These are phyloP conservation scores for Pythium apleroticum DNA, from an alignment of 352 stramenopile species.

Conservation along the genomic window DNA sequence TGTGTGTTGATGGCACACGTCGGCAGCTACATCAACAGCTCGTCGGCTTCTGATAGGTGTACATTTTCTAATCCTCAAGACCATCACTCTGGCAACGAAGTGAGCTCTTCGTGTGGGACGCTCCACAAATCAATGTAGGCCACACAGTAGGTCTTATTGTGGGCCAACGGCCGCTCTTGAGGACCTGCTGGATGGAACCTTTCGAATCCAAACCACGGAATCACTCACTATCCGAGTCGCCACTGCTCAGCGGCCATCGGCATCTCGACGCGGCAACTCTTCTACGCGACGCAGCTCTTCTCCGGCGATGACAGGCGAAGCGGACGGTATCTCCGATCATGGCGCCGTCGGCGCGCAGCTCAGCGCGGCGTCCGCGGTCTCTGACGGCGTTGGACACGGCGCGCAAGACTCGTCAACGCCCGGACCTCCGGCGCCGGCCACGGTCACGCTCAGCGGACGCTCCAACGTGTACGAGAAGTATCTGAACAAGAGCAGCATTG, in stretches of 20 bases:
- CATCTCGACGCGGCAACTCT: not conserved
- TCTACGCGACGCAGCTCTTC: not conserved
- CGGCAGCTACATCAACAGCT: not conserved
- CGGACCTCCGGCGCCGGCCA: not conserved
- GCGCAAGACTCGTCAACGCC: not conserved
- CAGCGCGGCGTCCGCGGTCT: slow-evolving; percentile 3
- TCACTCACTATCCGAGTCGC: no score
- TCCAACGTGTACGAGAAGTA: slow-evolving; percentile 22
- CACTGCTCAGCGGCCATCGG: no score
- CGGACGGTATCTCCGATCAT: not conserved
- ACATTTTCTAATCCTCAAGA: not conserved
- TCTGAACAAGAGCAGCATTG: slow-evolving; percentile 16
- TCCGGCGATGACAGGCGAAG: slow-evolving; percentile 7
- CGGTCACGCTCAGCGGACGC: slow-evolving; percentile 10
- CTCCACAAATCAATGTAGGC: not conserved
- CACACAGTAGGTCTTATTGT: not conserved
- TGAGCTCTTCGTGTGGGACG: not conserved
- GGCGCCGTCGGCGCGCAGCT: not conserved
- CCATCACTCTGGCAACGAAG: slow-evolving; percentile 6
- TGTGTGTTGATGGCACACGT: slow-evolving; percentile 11
- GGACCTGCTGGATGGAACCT: not conserved
- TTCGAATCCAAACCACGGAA: slow-evolving; percentile 14
- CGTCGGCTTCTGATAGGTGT: slow-evolving; percentile 18
- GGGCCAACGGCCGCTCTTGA: not conserved
- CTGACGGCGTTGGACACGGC: not conserved